These are phyloP conservation scores for Pythium plurisporium DNA, from an alignment of 352 stramenopile genomes.

Conservation along the genomic window DNA sequence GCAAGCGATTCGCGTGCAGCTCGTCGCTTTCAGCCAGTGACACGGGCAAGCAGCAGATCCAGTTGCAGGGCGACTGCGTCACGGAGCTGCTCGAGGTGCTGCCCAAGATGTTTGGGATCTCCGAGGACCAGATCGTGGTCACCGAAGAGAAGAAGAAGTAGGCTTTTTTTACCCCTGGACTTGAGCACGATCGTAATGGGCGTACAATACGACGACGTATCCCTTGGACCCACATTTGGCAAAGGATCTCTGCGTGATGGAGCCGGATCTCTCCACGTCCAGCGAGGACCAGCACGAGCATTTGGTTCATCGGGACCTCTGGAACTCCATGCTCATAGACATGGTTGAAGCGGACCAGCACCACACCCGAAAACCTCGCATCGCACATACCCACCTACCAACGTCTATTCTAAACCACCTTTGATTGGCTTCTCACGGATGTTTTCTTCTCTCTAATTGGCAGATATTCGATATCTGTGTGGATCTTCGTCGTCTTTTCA, in stretches of 20 bases:
- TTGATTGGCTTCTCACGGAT: constrained; percentile 2
- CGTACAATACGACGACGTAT: too few species aligned
- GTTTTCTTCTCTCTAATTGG: constrained; percentile 9
- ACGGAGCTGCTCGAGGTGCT: constrained; percentile 70
- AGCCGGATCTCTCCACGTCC: too few species aligned
- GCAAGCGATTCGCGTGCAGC: constrained; percentile 81
- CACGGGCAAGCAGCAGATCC: constrained; percentile 73
- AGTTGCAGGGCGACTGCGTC: constrained; percentile 76
- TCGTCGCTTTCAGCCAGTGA: constrained; percentile 77
- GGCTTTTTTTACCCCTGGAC: background rate
- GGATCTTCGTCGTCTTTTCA: constrained; percentile 13
- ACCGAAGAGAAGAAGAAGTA: constrained; percentile 60
- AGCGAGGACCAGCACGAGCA: background rate
- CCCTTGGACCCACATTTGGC: too few species aligned
- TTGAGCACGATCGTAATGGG: background rate
- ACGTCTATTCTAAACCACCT: too few species aligned
- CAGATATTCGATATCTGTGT: constrained; percentile 5
- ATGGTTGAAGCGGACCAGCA: background rate
- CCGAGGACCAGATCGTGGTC: constrained; percentile 69
- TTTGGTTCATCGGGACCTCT: too few species aligned
- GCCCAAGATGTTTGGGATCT: constrained; percentile 70
- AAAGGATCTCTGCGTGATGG: background rate
- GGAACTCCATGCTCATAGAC: too few species aligned
- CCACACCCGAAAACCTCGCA: background rate
- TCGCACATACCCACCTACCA: background rate